phyloP scores from a whole-genome alignment of 1,284 basidiomycete genomes.

The Papiliotrema laurentii region DNA sequence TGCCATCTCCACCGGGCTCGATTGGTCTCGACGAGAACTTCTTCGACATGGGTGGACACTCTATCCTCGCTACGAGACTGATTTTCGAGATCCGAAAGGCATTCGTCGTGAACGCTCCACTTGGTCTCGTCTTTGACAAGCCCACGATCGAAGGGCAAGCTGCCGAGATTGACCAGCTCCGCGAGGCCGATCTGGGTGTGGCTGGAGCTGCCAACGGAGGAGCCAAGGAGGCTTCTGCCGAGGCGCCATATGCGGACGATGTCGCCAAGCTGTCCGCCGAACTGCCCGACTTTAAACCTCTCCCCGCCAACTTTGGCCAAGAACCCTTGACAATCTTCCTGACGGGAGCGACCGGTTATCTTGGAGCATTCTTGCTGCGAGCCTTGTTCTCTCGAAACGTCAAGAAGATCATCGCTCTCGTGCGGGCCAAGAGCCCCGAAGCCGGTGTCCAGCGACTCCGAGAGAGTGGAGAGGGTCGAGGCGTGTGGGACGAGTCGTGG shows the following conservation, averaged over 20 bases:
- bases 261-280: conserved; percentile 61
- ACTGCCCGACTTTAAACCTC: conserved; percentile 60
- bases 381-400: conserved; percentile 72
- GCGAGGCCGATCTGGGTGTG: conserved; percentile 76
- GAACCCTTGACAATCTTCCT: conserved; percentile 76
- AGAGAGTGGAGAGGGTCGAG: conserved; percentile 73
- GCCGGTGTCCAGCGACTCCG: conserved; percentile 68
- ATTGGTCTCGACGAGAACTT: conserved; percentile 91
- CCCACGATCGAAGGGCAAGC: conserved; percentile 84
- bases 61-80: conserved; percentile 92
- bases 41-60: conserved; percentile 98
- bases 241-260: conserved; percentile 68
- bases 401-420: conserved; percentile 83
- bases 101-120: conserved; percentile 85
- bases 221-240: conserved; percentile 23
- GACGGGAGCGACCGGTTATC: conserved; percentile 94
- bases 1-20: conserved; percentile 73
- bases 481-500: conserved; percentile 94
- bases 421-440: conserved; percentile 66
- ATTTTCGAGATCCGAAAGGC: conserved; percentile 95
- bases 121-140: conserved; percentile 88
- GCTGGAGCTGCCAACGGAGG: conserved; percentile 43
- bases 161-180: conserved; percentile 68
- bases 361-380: conserved; percentile 86
- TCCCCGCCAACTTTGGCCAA: conserved; percentile 55